Evolutionary conservation across 1,284 basidiomycete genomes (phyloP).

Genomic region (Omphalotus olearius): DNA sequence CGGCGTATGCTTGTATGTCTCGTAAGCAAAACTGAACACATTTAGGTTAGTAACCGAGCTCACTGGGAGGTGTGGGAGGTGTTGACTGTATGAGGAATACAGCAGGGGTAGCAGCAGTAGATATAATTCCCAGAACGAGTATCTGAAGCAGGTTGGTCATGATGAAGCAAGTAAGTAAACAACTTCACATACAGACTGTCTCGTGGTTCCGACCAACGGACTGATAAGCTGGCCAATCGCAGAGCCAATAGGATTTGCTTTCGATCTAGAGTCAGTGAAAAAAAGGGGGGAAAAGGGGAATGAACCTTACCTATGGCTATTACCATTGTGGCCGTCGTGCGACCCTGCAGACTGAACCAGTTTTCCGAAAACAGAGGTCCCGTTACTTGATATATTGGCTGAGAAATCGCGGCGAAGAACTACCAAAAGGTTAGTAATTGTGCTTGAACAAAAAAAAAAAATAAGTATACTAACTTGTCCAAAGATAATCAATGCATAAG

Average conservation of each 20-base stretch:
- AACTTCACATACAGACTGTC: constrained; percentile 49
- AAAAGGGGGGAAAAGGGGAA: neutral
- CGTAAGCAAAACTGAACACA: constrained; percentile 4
- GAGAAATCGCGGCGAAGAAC: constrained; percentile 50
- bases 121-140: constrained; percentile 64
- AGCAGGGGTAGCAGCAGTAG: constrained; percentile 53
- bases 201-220: constrained; percentile 51
- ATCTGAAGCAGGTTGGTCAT: constrained; percentile 39
- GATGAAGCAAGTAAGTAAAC: neutral
- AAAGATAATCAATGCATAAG: constrained; percentile 62
- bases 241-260: constrained; percentile 65
- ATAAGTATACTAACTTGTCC: constrained; percentile 51
- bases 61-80: constrained; percentile 77
- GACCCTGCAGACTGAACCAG: constrained; percentile 72
- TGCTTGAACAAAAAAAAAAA: neutral
- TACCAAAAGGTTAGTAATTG: constrained; percentile 21
- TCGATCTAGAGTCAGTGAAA: neutral
- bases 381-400: constrained; percentile 69
- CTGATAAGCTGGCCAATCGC: constrained; percentile 69
- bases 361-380: constrained; percentile 68
- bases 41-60: constrained; percentile 16
- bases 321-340: constrained; percentile 79
- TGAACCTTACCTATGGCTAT: constrained; percentile 57
- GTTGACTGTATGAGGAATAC: constrained; percentile 50
- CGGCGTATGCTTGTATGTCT: constrained; percentile 52